Evolutionary conservation across 495 filamentous ascomycete genomes (phyloP).

Genomic region (Penicillium desertorum): DNA sequence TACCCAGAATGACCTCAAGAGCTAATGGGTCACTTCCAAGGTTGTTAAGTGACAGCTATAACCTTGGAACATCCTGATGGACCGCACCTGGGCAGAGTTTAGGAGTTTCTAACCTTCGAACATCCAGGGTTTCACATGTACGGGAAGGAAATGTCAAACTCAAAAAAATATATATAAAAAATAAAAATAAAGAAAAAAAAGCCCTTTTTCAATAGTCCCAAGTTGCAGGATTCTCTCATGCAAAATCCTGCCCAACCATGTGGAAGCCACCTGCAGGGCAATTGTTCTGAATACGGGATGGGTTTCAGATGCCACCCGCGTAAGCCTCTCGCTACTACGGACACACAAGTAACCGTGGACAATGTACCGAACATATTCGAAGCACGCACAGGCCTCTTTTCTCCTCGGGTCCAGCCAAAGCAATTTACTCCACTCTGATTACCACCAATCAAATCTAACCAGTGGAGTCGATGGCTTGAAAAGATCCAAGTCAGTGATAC

Average conservation of each 20-base stretch:
- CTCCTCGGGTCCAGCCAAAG: neutral
- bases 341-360: too few species aligned
- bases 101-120: neutral
- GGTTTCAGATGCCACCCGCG: conserved; percentile 6
- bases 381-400: neutral
- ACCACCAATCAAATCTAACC: neutral
- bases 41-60: neutral
- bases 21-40: neutral
- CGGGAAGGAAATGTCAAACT: neutral
- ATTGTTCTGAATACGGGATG: neutral
- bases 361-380: neutral
- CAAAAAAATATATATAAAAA: neutral
- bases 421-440: neutral
- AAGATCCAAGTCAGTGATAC: neutral
- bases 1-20: neutral
- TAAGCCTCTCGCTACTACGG: neutral
- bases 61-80: neutral
- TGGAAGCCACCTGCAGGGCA: conserved; percentile 1
- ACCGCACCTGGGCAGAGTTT: neutral
- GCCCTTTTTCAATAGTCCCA: neutral
- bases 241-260: neutral
- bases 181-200: neutral
- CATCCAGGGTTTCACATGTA: neutral
- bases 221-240: neutral
- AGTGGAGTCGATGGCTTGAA: conserved; percentile 1